Evolutionary conservation across 129 eudicot species (phyloP).

Genomic region (Gnaphalium uliginosum): DNA sequence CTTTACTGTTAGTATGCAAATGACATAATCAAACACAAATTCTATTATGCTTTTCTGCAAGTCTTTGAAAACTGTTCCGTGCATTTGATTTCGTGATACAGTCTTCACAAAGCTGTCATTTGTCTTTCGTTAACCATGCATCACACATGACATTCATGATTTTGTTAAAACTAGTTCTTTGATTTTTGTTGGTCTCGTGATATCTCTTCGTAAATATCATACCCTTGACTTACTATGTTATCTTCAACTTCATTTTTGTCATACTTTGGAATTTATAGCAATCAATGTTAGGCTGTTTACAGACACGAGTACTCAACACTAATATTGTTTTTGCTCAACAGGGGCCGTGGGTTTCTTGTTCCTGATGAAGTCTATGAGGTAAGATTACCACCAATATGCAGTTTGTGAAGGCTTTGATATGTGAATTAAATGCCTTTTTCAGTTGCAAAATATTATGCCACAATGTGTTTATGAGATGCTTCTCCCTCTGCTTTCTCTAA

Average conservation of each 20-base stretch:
- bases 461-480: not conserved
- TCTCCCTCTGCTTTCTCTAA: slow-evolving; percentile 14
- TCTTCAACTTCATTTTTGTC: not conserved
- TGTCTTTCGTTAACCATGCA: slow-evolving; percentile 1
- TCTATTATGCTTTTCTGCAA: not conserved
- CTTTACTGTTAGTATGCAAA: not conserved
- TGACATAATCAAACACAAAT: no score
- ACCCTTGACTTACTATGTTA: not conserved
- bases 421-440: not conserved
- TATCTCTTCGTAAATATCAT: slow-evolving; percentile 12
- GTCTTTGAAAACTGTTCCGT: not conserved
- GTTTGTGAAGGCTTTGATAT: not conserved
- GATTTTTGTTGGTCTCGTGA: not conserved
- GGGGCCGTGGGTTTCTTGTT: slow-evolving; percentile 87
- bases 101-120: not conserved
- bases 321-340: slow-evolving; percentile 30
- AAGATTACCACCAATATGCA: slow-evolving; percentile 13
- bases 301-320: slow-evolving; percentile 15
- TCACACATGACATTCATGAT: not conserved
- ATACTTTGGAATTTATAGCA: not conserved
- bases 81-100: not conserved
- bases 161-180: slow-evolving; percentile 1
- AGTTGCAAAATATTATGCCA: slow-evolving; percentile 10
- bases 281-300: slow-evolving; percentile 9
- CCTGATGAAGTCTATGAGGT: slow-evolving; percentile 89